phyloP scores from a whole-genome alignment of 1,139 yeast genomes.

The Wickerhamomyces sp. region DNA sequence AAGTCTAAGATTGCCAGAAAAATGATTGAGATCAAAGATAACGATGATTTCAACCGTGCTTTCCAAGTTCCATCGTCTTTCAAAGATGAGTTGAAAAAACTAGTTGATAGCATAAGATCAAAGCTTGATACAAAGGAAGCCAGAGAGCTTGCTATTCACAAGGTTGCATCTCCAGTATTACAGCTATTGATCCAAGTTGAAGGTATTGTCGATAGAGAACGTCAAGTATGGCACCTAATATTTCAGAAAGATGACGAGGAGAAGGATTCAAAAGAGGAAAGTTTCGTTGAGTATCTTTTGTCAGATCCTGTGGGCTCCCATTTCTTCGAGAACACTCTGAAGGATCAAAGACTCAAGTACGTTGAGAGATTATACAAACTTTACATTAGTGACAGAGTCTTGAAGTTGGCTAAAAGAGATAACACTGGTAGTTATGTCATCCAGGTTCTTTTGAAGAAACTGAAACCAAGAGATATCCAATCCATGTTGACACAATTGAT shows the following conservation, averaged over 20 bases:
- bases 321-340: slow-evolving; percentile 70
- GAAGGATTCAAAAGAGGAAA: slow-evolving; percentile 61
- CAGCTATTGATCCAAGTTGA: slow-evolving; percentile 80
- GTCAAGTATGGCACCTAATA: slow-evolving; percentile 57
- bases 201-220: slow-evolving; percentile 68
- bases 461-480: slow-evolving; percentile 55
- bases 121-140: slow-evolving; percentile 37
- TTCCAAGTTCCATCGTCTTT: slow-evolving; percentile 74
- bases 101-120: slow-evolving; percentile 33
- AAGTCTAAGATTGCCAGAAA: slow-evolving; percentile 87
- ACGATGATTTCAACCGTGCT: slow-evolving; percentile 56
- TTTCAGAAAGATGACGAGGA: slow-evolving; percentile 37
- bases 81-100: slow-evolving; percentile 50
- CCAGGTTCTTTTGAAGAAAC: slow-evolving; percentile 57
- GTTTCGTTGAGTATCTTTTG: slow-evolving; percentile 77
- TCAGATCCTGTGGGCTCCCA: slow-evolving; percentile 91
- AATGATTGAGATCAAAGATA: slow-evolving; percentile 84
- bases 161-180: slow-evolving; percentile 81
- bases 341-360: slow-evolving; percentile 60
- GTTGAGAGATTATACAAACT: slow-evolving; percentile 63
- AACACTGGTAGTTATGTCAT: slow-evolving; percentile 82
- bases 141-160: slow-evolving; percentile 72
- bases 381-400: slow-evolving; percentile 70
- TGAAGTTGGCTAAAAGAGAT: slow-evolving; percentile 71
- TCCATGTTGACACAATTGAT: slow-evolving; percentile 63